phyloP scores from a whole-genome alignment of 352 stramenopile genomes.

The Phytophthora meadii region DNA sequence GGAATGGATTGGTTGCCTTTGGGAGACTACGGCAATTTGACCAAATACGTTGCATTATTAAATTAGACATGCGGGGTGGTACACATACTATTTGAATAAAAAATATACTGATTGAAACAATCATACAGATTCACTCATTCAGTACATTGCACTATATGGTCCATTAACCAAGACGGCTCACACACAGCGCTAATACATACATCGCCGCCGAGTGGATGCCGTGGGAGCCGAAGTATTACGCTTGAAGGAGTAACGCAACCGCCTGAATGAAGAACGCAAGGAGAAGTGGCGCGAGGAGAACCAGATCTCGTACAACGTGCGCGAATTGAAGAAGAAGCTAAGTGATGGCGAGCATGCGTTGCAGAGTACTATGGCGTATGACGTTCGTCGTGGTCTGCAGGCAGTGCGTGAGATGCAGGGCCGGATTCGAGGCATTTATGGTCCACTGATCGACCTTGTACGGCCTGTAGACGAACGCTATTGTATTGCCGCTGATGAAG shows the following conservation, averaged over 20 bases:
- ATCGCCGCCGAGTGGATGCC: conserved; percentile 60
- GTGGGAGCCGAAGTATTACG: conserved; percentile 60
- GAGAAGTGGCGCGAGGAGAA: conserved; percentile 86
- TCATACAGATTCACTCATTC: too few species aligned
- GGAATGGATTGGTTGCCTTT: conserved; percentile 6
- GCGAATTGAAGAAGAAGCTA: conserved; percentile 75
- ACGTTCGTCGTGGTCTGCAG: conserved; percentile 85
- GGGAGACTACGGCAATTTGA: too few species aligned
- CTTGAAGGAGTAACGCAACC: conserved; percentile 85
- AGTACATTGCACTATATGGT: too few species aligned
- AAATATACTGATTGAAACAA: too few species aligned
- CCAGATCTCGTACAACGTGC: conserved; percentile 77
- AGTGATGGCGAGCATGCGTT: conserved; percentile 78
- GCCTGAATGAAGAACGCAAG: conserved; percentile 81
- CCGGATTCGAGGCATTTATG: conserved; percentile 87
- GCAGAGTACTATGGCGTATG: conserved; percentile 86
- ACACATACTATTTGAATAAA: too few species aligned
- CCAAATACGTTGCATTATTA: too few species aligned
- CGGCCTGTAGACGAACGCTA: conserved; percentile 90
- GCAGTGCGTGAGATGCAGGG: conserved; percentile 91
- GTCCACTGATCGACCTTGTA: conserved; percentile 97
- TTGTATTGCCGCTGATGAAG: conserved; percentile 95
- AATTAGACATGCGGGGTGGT: too few species aligned
- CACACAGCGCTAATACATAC: conserved; percentile 26
- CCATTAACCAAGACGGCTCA: too few species aligned